Evolutionary conservation across 176 grass and related monocot species (phyloP).

Genomic region (Chloris gayana): DNA sequence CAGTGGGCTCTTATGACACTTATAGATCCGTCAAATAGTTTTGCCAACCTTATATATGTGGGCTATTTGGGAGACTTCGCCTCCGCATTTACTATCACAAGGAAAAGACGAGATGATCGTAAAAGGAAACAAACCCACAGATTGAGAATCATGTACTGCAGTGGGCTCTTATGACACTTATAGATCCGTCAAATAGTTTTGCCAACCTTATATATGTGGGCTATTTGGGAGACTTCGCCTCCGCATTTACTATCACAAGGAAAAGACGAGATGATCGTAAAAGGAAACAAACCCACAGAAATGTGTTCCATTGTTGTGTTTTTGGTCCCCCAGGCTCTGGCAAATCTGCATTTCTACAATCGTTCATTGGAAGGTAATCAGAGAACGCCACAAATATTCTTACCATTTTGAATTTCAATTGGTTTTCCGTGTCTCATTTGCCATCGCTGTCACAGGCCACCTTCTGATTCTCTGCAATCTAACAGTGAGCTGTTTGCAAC

Average conservation of each 20-base stretch:
- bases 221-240: slow-evolving; percentile 65
- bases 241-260: slow-evolving; percentile 82
- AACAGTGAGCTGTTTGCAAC: slow-evolving; percentile 65
- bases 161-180: slow-evolving; percentile 97
- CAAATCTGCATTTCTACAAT: slow-evolving; percentile 80
- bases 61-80: slow-evolving; percentile 71
- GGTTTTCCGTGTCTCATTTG: slow-evolving; percentile 1
- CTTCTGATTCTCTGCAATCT: slow-evolving; percentile 72
- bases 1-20: slow-evolving; percentile 99
- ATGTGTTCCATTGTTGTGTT: slow-evolving; percentile 84
- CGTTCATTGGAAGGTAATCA: slow-evolving; percentile 82
- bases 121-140: slow-evolving; percentile 79
- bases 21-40: slow-evolving; percentile 77
- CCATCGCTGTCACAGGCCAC: slow-evolving; percentile 54
- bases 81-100: no score
- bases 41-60: slow-evolving; percentile 89
- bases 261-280: slow-evolving; percentile 93
- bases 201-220: slow-evolving; percentile 94
- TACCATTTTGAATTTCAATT: neutral
- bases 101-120: slow-evolving; percentile 87
- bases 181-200: slow-evolving; percentile 79
- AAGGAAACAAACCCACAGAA: slow-evolving; percentile 72
- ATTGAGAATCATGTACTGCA: slow-evolving; percentile 42
- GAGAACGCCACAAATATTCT: neutral
- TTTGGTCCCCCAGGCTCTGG: slow-evolving; percentile 87